phyloP scores from a whole-genome alignment of 108 stramenopile genomes.

The Cyclotella kingstonii region DNA sequence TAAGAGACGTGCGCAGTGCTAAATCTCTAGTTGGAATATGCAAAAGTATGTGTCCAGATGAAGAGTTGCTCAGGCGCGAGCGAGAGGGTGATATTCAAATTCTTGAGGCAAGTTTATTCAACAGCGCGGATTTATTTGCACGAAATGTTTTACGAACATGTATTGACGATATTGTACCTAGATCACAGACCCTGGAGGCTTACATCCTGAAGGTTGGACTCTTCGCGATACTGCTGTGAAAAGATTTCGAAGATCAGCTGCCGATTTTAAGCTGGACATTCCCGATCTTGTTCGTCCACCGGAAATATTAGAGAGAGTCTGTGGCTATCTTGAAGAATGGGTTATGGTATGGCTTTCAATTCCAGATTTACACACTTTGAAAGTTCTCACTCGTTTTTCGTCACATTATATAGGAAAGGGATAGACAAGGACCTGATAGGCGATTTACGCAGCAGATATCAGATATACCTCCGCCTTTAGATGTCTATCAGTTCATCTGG shows the following conservation, averaged over 20 bases:
- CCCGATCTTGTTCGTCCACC: constrained; percentile 87
- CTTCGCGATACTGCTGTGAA: constrained; percentile 79
- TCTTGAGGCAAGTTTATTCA: constrained; percentile 55
- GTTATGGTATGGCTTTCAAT: constrained; percentile 64
- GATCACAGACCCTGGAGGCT: constrained; percentile 60
- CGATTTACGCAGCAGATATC: constrained; percentile 54
- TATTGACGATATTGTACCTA: not conserved
- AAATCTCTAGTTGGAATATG: constrained; percentile 74
- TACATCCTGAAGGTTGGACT: constrained; percentile 81
- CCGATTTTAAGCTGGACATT: constrained; percentile 84
- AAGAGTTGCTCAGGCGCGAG: constrained; percentile 74
- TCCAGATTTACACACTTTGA: not conserved
- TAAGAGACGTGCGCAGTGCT: constrained; percentile 47
- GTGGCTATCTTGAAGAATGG: constrained; percentile 86
- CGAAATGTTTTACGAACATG: not conserved
- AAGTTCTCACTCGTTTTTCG: not conserved
- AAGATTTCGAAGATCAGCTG: constrained; percentile 86
- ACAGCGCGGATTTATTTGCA: not conserved
- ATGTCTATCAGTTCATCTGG: constrained; percentile 91
- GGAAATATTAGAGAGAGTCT: constrained; percentile 72
- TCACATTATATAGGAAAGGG: constrained; percentile 54
- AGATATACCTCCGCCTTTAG: constrained; percentile 63
- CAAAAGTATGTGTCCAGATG: constrained; percentile 77
- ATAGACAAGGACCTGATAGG: constrained; percentile 85
- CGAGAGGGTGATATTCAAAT: constrained; percentile 82